phyloP scores from a whole-genome alignment of 768 basidiomycete species.

The Dioszegia hungarica region DNA sequence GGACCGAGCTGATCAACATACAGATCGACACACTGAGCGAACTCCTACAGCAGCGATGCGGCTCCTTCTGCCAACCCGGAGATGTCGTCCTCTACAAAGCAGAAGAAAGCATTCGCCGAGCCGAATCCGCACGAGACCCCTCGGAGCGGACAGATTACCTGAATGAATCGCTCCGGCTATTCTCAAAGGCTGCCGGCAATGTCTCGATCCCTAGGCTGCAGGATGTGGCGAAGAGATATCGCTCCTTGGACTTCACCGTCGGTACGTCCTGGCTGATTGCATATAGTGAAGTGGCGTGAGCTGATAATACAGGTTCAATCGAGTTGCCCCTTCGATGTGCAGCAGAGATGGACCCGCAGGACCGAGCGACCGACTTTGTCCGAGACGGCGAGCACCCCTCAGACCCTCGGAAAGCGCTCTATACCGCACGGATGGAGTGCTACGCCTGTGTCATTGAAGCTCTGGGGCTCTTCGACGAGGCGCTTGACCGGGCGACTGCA shows the following conservation, averaged over 20 bases:
- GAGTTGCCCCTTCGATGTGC: slow-evolving; percentile 82
- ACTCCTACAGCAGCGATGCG: slow-evolving; percentile 86
- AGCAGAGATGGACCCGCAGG: slow-evolving; percentile 67
- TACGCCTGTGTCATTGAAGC: slow-evolving; percentile 82
- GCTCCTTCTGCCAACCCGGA: slow-evolving; percentile 95
- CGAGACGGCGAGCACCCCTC: slow-evolving; percentile 58
- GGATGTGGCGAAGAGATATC: slow-evolving; percentile 85
- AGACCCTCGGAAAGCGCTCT: slow-evolving; percentile 60
- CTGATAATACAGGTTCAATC: slow-evolving; percentile 61
- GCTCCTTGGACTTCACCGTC: slow-evolving; percentile 72
- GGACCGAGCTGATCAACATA: not conserved
- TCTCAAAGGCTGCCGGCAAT: slow-evolving; percentile 79
- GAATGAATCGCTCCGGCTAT: slow-evolving; percentile 79
- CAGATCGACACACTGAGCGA: slow-evolving; percentile 97
- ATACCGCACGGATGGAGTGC: slow-evolving; percentile 63
- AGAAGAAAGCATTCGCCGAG: slow-evolving; percentile 85
- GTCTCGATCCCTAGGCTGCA: slow-evolving; percentile 76
- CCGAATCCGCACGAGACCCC: slow-evolving; percentile 71
- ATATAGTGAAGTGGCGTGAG: not conserved
- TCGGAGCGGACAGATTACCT: slow-evolving; percentile 73
- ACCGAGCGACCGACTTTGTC: slow-evolving; percentile 61
- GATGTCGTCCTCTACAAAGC: slow-evolving; percentile 99
- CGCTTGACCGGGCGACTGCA: slow-evolving; percentile 51
- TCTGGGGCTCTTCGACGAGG: slow-evolving; percentile 69
- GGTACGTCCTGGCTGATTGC: slow-evolving; percentile 40